Evolutionary conservation across 176 grass and related monocot genomes (phyloP).

Genomic region (Oryza rufipogon): DNA sequence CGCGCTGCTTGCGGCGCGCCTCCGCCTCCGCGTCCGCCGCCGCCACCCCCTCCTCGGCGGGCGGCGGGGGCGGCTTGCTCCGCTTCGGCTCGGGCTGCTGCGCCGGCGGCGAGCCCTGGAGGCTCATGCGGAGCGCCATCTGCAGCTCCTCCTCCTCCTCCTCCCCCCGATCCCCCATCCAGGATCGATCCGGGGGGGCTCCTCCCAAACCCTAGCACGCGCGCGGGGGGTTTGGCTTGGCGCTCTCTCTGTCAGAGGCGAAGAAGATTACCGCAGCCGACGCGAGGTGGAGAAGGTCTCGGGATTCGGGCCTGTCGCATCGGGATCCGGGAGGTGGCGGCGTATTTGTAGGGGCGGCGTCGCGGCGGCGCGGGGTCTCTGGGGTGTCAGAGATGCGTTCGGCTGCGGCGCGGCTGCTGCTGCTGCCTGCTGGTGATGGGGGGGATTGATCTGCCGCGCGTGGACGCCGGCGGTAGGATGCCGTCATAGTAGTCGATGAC

Average conservation of each 20-base stretch:
- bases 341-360: constrained; percentile 42
- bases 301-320: constrained; percentile 37
- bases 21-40: constrained; percentile 66
- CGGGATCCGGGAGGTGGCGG: constrained; percentile 42
- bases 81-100: constrained; percentile 87
- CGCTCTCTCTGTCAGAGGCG: constrained; percentile 3
- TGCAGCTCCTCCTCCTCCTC: constrained; percentile 94
- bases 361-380: constrained; percentile 33
- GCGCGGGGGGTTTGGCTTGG: constrained; percentile 16
- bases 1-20: constrained; percentile 71
- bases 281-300: not conserved
- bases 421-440: too few species aligned
- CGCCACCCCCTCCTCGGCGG: constrained; percentile 48
- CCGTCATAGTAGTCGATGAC: not conserved
- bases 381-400: constrained; percentile 35
- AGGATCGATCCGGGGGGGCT: constrained; percentile 37
- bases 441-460: not conserved
- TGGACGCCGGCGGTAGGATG: not conserved
- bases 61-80: constrained; percentile 61
- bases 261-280: not conserved
- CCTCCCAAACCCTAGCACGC: constrained; percentile 50
- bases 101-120: constrained; percentile 73
- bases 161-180: constrained; percentile 82
- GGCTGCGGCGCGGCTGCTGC: not conserved
- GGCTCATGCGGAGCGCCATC: constrained; percentile 97